Evolutionary conservation across 495 filamentous ascomycete genomes (phyloP).

Genomic region (Chaetomium fimeti): DNA sequence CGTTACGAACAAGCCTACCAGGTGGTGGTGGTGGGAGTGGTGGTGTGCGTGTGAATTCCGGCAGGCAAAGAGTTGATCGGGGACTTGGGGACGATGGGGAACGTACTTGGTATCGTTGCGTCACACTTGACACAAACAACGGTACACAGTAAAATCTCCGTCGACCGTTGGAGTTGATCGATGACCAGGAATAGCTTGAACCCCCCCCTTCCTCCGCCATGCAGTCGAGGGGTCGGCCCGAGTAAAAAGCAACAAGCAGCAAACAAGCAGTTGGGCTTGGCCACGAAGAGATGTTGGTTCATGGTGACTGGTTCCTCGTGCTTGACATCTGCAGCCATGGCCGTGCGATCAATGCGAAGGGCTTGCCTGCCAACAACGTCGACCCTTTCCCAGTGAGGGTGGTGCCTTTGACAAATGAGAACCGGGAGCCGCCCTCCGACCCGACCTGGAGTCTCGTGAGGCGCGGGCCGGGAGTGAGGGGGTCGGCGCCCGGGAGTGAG

Average conservation of each 20-base stretch:
- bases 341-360: background rate
- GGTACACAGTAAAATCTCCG: background rate
- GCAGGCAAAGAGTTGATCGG: background rate
- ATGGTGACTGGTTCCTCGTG: background rate
- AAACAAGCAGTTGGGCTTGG: background rate
- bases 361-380: too few species aligned
- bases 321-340: background rate
- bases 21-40: background rate
- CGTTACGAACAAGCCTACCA: background rate
- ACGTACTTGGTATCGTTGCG: background rate
- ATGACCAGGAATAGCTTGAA: background rate
- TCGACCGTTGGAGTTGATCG: background rate
- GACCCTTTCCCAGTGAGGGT: background rate
- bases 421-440: background rate
- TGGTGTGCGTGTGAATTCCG: background rate
- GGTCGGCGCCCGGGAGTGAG: background rate
- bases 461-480: slow-evolving; percentile 6
- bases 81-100: background rate
- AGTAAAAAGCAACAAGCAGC: background rate
- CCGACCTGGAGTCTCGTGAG: background rate
- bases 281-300: background rate
- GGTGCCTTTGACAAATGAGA: background rate
- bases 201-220: background rate
- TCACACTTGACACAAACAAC: background rate
- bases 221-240: slow-evolving; percentile 7